Percentiles rank a stretch among this genome's conserved stretches.
phyloP scores from a whole-genome alignment of 2,329 filamentous ascomycete species.

The Alternaria brassicae region DNA sequence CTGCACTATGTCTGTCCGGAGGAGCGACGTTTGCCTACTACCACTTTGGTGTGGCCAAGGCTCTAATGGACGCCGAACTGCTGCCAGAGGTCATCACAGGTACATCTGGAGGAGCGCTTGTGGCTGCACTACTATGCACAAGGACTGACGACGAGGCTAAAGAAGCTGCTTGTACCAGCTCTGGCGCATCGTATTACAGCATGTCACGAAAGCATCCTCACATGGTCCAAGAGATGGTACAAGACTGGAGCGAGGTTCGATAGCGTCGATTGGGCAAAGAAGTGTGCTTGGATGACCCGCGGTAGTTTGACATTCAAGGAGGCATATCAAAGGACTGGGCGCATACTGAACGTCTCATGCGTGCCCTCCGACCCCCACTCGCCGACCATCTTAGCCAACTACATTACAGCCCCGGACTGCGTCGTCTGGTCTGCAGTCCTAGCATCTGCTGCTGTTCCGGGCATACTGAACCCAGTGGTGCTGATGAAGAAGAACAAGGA shows the following conservation, averaged over 20 bases:
- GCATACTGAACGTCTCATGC: constrained; percentile 94
- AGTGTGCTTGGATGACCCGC: constrained; percentile 86
- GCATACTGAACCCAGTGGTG: constrained; percentile 93
- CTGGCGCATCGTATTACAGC: constrained; percentile 85
- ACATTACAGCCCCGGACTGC: constrained; percentile 92
- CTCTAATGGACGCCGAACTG: constrained; percentile 82
- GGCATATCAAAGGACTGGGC: constrained; percentile 90
- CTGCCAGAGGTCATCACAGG: constrained; percentile 95
- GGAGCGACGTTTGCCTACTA: constrained; percentile 97
- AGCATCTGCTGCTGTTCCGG: constrained; percentile 92
- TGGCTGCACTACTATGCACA: constrained; percentile 86
- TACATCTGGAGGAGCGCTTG: constrained; percentile 90
- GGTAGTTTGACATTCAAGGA: constrained; percentile 95
- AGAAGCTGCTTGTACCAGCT: constrained; percentile 81
- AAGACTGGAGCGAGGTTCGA: constrained; percentile 93
- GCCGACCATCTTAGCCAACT: constrained; percentile 90
- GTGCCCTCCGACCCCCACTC: constrained; percentile 96
- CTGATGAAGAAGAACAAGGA: constrained; percentile 84
- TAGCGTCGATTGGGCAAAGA: constrained; percentile 85
- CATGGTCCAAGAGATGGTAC: constrained; percentile 88
- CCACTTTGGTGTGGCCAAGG: constrained; percentile 91
- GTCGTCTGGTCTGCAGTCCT: constrained; percentile 98
- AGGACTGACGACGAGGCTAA: constrained; percentile 89
- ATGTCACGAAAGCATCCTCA: constrained; percentile 77
- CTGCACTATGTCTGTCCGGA: constrained; percentile 89